A percentile compares a stretch with the other conserved stretches of the same genome.
These are phyloP conservation scores for Castanopsis chinensis DNA, from an alignment of 306 rosid species.

Conservation along the genomic window DNA sequence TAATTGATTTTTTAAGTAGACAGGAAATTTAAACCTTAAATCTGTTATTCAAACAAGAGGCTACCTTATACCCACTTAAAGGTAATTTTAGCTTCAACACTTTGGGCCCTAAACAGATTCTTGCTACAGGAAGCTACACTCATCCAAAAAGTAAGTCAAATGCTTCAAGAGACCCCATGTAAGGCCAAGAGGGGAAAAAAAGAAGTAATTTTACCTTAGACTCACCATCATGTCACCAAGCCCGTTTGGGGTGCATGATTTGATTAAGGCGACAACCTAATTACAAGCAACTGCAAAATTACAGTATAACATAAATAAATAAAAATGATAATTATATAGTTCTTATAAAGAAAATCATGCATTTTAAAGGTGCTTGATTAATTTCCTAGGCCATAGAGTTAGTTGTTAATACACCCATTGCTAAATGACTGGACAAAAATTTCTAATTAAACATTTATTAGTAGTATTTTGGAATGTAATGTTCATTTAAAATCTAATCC, in stretches of 20 bases:
- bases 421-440: too few relatives aligned
- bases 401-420: neutral
- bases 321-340: neutral
- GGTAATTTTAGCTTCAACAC: constrained; percentile 46
- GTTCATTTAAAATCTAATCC: too few relatives aligned
- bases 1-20: too few relatives aligned
- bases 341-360: neutral
- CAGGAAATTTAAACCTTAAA: too few relatives aligned
- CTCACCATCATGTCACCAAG: constrained; percentile 66
- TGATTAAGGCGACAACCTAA: constrained; percentile 57
- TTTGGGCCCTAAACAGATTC: too few relatives aligned
- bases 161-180: too few relatives aligned
- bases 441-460: too few relatives aligned
- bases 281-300: constrained; percentile 5
- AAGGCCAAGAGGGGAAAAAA: too few relatives aligned
- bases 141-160: too few relatives aligned
- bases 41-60: too few relatives aligned
- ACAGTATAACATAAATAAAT: neutral
- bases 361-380: neutral
- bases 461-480: too few relatives aligned
- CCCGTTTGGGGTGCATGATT: constrained; percentile 68
- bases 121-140: too few relatives aligned
- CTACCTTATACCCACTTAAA: neutral
- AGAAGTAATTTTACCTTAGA: neutral
- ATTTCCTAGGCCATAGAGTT: neutral